phyloP scores from a whole-genome alignment of 352 stramenopile genomes.

The Pythium inflatum region DNA sequence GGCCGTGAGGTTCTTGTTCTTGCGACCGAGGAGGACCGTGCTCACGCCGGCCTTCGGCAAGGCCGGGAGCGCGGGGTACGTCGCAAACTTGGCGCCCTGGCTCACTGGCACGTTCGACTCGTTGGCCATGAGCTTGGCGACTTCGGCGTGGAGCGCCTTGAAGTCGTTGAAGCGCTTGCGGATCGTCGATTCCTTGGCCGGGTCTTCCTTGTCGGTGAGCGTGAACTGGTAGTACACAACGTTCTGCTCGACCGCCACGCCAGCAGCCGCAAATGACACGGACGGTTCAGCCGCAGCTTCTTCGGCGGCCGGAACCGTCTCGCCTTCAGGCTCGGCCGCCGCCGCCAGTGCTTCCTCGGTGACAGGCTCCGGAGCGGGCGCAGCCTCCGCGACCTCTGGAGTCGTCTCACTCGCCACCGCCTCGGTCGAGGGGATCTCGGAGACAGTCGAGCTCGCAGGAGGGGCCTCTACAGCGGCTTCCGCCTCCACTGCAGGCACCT shows the following conservation, averaged over 20 bases:
- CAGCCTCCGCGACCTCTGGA: constrained; percentile 7
- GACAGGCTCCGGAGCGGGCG: constrained; percentile 7
- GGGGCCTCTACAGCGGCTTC: constrained; percentile 10
- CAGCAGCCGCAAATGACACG: constrained; percentile 46
- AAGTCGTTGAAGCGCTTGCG: constrained; percentile 82
- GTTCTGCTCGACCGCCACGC: constrained; percentile 54
- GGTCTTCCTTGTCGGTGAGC: constrained; percentile 44
- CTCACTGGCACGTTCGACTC: constrained; percentile 51
- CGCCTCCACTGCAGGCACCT: constrained; percentile 11
- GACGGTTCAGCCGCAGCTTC: constrained; percentile 30
- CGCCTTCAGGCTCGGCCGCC: constrained; percentile 21
- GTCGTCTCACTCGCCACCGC: constrained; percentile 19
- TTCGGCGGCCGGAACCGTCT: constrained; percentile 28
- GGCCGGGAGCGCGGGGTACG: constrained; percentile 61
- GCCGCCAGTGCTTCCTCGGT: constrained; percentile 11
- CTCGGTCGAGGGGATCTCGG: constrained; percentile 17
- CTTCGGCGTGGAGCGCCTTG: constrained; percentile 57
- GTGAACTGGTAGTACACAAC: constrained; percentile 72
- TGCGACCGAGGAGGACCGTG: constrained; percentile 51
- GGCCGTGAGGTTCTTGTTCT: constrained; percentile 56
- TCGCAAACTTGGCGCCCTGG: constrained; percentile 58
- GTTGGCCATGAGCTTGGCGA: constrained; percentile 61
- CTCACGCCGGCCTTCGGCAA: constrained; percentile 49
- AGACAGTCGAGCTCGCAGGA: constrained; percentile 5
- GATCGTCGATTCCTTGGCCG: constrained; percentile 48